phyloP scores from a whole-genome alignment of 1,284 basidiomycete genomes.

The Ustilago crameri region DNA sequence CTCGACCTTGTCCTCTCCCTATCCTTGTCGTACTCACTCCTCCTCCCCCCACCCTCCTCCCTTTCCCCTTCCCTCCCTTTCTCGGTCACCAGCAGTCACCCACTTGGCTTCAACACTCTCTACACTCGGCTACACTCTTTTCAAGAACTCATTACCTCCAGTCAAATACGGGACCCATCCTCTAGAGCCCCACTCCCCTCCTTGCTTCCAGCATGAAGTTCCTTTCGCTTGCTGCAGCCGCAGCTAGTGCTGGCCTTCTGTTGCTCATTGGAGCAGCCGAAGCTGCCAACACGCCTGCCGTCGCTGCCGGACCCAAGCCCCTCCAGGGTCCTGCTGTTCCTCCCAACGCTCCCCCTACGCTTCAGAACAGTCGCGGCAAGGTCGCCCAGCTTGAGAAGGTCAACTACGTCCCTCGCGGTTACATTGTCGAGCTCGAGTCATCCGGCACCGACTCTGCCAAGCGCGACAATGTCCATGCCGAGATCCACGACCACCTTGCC shows the following conservation, averaged over 20 bases:
- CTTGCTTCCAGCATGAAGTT: slow-evolving; percentile 27
- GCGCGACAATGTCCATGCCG: slow-evolving; percentile 41
- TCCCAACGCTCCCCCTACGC: slow-evolving; percentile 21
- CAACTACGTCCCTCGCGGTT: slow-evolving; percentile 35
- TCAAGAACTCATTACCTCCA: too few species aligned
- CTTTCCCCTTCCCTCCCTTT: neutral
- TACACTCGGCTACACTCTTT: neutral
- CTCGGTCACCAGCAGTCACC: neutral
- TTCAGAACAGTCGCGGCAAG: slow-evolving; percentile 33
- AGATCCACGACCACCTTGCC: slow-evolving; percentile 43
- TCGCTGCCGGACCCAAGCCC: slow-evolving; percentile 35
- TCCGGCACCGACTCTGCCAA: slow-evolving; percentile 22
- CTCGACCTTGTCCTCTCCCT: slow-evolving; percentile 3
- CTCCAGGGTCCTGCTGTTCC: slow-evolving; percentile 18
- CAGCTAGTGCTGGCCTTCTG: slow-evolving; percentile 35
- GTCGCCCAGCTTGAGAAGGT: slow-evolving; percentile 33
- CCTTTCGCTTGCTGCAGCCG: slow-evolving; percentile 41
- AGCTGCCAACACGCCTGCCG: slow-evolving; percentile 18
- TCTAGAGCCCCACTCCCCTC: too few species aligned
- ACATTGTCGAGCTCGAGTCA: slow-evolving; percentile 47
- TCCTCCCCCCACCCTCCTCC: slow-evolving; percentile 1
- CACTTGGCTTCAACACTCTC: slow-evolving; percentile 2
- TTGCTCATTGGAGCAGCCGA: slow-evolving; percentile 21
- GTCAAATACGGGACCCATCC: too few species aligned
- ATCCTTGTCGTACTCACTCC: slow-evolving; percentile 12